phyloP scores from a whole-genome alignment of 177 flowering plant genomes.

The Vitis hybrid region DNA sequence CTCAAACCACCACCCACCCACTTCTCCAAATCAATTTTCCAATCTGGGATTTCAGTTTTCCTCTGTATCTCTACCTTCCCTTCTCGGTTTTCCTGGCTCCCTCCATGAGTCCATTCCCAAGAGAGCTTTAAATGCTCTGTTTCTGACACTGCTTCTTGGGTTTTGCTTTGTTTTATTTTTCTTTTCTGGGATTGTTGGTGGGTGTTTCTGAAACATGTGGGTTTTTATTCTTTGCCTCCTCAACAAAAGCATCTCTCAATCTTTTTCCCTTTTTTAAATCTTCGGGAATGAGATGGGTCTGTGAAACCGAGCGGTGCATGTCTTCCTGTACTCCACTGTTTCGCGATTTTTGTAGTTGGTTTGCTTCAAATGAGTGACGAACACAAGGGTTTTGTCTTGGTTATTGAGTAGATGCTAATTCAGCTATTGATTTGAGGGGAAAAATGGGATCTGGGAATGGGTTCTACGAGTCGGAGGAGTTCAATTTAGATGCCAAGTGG shows the following conservation, averaged over 20 bases:
- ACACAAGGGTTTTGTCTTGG: conserved; percentile 1
- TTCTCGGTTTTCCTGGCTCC: not conserved
- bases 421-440: conserved; percentile 2
- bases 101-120: not conserved
- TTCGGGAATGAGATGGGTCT: conserved; percentile 21
- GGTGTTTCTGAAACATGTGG: conserved; percentile 20
- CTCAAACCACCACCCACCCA: conserved; percentile 11
- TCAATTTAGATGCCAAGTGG: conserved; percentile 75
- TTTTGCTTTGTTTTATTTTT: not conserved
- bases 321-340: not conserved
- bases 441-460: conserved; percentile 72
- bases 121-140: conserved; percentile 15
- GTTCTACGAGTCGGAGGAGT: conserved; percentile 55
- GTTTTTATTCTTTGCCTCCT: conserved; percentile 25
- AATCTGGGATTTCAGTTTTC: conserved; percentile 22
- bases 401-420: conserved; percentile 6
- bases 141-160: conserved; percentile 11
- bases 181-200: not conserved
- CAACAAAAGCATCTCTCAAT: conserved; percentile 13
- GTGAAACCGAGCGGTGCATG: conserved; percentile 13
- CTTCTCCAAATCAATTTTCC: conserved; percentile 1
- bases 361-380: not conserved
- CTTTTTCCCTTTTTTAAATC: conserved; percentile 13
- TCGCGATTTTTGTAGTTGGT: not conserved
- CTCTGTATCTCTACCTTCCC: not conserved